Evolutionary conservation across 2,329 filamentous ascomycete species (phyloP).

Genomic region (Diatrype stigma): DNA sequence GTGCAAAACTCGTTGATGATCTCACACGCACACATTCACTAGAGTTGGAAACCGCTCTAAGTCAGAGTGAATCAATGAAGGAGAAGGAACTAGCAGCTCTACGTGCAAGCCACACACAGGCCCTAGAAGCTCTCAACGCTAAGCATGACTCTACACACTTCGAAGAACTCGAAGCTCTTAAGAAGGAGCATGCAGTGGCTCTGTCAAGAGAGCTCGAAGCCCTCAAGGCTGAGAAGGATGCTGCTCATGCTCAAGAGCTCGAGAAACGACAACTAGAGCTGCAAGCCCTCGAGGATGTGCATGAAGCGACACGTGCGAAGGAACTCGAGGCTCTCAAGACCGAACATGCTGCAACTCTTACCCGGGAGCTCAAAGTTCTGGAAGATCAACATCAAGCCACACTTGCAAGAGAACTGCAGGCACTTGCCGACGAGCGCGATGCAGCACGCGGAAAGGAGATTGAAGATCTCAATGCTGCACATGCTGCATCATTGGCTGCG

Average conservation of each 20-base stretch:
- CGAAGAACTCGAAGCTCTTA: conserved; percentile 11
- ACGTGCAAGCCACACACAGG: conserved; percentile 7
- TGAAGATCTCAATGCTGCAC: conserved; percentile 7
- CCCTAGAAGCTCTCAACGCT: conserved; percentile 11
- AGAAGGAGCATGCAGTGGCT: conserved; percentile 8
- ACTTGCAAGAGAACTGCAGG: neutral
- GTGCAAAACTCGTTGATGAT: conserved; percentile 11
- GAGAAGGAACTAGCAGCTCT: conserved; percentile 16
- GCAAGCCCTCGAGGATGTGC: conserved; percentile 17
- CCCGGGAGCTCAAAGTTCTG: conserved; percentile 4
- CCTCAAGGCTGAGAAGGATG: neutral
- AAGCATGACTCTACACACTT: conserved; percentile 16
- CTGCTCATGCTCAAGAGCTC: neutral
- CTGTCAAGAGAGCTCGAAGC: neutral
- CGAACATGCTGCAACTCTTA: neutral
- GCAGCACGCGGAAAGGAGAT: neutral
- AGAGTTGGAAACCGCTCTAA: conserved; percentile 15
- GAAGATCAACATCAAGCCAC: conserved; percentile 1
- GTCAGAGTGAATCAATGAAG: conserved; percentile 15
- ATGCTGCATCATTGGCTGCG: neutral
- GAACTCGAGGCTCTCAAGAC: conserved; percentile 5
- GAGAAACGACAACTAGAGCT: conserved; percentile 11
- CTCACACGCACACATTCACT: conserved; percentile 14
- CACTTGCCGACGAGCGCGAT: neutral
- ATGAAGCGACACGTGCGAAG: conserved; percentile 15